phyloP scores from a whole-genome alignment of 441 rosid genomes.

The Arabidopsis lyrata region DNA sequence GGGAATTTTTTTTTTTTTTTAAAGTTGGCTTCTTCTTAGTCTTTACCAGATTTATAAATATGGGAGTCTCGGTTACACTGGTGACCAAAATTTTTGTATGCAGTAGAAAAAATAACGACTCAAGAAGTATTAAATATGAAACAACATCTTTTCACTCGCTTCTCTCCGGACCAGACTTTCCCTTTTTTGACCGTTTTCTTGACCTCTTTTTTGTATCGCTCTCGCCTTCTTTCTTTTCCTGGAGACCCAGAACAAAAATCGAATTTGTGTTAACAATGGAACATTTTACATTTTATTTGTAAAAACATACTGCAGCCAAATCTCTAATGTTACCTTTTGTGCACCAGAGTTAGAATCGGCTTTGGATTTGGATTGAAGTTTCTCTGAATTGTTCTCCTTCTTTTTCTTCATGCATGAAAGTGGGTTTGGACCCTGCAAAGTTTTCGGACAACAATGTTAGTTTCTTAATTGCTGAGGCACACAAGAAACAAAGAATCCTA shows the following conservation, averaged over 20 bases:
- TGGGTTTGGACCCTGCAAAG: constrained; percentile 85
- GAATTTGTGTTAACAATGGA: not conserved
- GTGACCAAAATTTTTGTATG: constrained; percentile 8
- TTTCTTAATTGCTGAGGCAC: not conserved
- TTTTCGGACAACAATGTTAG: constrained; percentile 29
- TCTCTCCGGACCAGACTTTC: constrained; percentile 24
- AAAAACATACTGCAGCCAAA: not conserved
- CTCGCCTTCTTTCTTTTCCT: constrained; percentile 31
- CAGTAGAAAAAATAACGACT: not conserved
- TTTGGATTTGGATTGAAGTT: constrained; percentile 21
- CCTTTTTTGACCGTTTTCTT: constrained; percentile 34
- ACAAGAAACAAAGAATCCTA: not conserved
- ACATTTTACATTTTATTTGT: constrained; percentile 16
- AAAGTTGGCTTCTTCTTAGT: not conserved
- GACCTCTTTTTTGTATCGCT: constrained; percentile 23
- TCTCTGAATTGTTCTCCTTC: constrained; percentile 46
- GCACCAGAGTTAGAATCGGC: constrained; percentile 38
- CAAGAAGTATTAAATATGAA: not conserved
- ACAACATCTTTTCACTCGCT: constrained; percentile 25
- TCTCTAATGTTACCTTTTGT: constrained; percentile 48
- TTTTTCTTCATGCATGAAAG: constrained; percentile 81
- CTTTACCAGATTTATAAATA: no score
- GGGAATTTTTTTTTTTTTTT: not conserved
- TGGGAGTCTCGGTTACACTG: no score
- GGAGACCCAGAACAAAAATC: not conserved